A percentile compares a stretch with the other conserved stretches of the same genome.
Evolutionary conservation across 106 monocot genomes (phyloP).

Genomic region (Dendrobium catenatum): DNA sequence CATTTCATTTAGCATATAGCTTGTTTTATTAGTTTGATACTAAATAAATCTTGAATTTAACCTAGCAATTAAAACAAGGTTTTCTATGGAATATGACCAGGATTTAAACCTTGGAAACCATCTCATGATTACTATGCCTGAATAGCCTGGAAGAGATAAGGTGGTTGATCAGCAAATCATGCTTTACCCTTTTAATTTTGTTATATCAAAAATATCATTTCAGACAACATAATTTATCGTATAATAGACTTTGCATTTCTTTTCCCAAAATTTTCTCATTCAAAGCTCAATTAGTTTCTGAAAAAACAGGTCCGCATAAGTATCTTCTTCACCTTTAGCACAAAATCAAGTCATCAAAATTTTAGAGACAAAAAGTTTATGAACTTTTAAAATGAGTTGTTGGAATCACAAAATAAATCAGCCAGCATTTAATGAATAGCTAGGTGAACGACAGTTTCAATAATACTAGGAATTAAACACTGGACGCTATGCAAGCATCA

Average conservation of each 20-base stretch:
- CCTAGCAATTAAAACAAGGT: too few species aligned
- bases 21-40: too few species aligned
- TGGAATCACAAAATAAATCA: not conserved
- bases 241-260: not conserved
- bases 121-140: too few species aligned
- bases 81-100: too few species aligned
- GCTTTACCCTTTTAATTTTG: not conserved
- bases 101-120: too few species aligned
- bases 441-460: not conserved
- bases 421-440: not conserved
- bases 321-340: not conserved
- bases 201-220: not conserved
- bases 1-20: too few species aligned
- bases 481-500: not conserved
- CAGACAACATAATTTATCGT: not conserved
- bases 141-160: not conserved
- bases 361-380: not conserved
- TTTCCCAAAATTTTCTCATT: not conserved
- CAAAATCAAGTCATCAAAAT: not conserved
- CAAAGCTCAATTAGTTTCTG: too few species aligned
- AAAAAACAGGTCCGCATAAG: too few species aligned
- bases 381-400: not conserved
- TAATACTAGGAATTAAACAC: not conserved
- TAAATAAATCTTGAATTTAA: too few species aligned
- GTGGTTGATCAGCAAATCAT: not conserved